phyloP scores from a whole-genome alignment of 2,329 filamentous ascomycete genomes.

The Xenoacremonium recifei region DNA sequence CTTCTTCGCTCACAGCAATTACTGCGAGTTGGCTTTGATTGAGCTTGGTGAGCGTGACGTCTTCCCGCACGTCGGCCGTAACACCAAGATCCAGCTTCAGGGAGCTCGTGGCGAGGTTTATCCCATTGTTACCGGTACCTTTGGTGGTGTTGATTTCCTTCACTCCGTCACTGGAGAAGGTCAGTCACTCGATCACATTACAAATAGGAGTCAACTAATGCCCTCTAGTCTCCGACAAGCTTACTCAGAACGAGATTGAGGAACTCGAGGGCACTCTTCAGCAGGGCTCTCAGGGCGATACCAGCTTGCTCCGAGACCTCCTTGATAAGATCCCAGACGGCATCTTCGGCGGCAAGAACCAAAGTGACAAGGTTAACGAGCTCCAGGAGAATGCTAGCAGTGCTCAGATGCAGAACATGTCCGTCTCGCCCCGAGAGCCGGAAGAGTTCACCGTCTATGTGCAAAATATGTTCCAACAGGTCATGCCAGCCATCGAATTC shows the following conservation, averaged over 20 bases:
- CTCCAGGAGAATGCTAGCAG: conserved; percentile 74
- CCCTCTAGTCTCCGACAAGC: conserved; percentile 73
- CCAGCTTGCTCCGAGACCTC: conserved; percentile 74
- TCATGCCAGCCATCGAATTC: conserved; percentile 88
- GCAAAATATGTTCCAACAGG: conserved; percentile 69
- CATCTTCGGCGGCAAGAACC: conserved; percentile 72
- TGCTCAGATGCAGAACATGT: conserved; percentile 72
- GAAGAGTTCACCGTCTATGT: conserved; percentile 83
- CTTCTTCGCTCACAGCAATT: conserved; percentile 92
- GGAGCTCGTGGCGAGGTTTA: conserved; percentile 69
- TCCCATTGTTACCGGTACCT: conserved; percentile 85
- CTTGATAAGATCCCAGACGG: conserved; percentile 80
- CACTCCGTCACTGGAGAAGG: conserved; percentile 77
- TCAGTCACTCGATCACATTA: conserved; percentile 23
- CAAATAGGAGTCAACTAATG: conserved; percentile 11
- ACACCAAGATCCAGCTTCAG: conserved; percentile 67
- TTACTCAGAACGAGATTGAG: conserved; percentile 87
- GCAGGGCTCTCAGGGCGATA: conserved; percentile 61
- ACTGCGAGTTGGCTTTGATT: conserved; percentile 81
- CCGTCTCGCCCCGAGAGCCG: conserved; percentile 73
- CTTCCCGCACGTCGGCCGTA: conserved; percentile 82
- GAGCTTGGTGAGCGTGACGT: conserved; percentile 78
- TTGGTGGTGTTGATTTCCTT: conserved; percentile 91
- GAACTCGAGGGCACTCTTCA: conserved; percentile 82
- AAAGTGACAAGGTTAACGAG: conserved; percentile 74